phyloP scores from a whole-genome alignment of 805 yeast genomes.

The Yarrowia sp. region DNA sequence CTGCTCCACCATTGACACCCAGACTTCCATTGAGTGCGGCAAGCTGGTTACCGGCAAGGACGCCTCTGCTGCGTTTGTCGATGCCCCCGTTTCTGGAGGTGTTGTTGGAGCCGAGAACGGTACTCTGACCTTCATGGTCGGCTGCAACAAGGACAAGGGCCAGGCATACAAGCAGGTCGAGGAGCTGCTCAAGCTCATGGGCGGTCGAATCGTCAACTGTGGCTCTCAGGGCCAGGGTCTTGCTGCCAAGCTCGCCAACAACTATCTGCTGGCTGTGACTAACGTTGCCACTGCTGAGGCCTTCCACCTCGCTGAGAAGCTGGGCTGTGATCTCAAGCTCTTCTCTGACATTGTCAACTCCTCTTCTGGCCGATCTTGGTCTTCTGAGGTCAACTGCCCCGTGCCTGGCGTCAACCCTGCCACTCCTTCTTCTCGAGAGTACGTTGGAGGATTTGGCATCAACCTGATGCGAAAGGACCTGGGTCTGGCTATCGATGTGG shows the following conservation, averaged over 20 bases:
- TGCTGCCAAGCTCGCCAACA: constrained; percentile 55
- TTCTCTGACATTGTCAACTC: constrained; percentile 52
- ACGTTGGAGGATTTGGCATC: constrained; percentile 48
- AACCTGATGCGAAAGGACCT: constrained; percentile 44
- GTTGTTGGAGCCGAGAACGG: constrained; percentile 54
- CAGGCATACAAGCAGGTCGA: constrained; percentile 27
- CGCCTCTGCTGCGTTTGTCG: constrained; percentile 44
- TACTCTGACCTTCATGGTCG: constrained; percentile 53
- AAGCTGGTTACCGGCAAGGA: constrained; percentile 42
- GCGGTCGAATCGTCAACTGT: constrained; percentile 49
- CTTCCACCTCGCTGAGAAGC: constrained; percentile 51
- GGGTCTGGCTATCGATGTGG: constrained; percentile 39
- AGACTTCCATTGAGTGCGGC: constrained; percentile 47
- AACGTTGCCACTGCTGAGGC: constrained; percentile 57
- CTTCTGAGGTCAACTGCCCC: constrained; percentile 54
- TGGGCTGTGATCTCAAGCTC: constrained; percentile 48
- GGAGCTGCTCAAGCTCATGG: constrained; percentile 45
- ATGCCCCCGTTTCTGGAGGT: constrained; percentile 59
- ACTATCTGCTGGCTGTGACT: constrained; percentile 52
- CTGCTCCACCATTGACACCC: constrained; percentile 53
- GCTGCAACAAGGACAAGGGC: constrained; percentile 39
- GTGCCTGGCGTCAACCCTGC: constrained; percentile 49
- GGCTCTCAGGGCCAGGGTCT: constrained; percentile 54
- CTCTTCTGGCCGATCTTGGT: constrained; percentile 56
- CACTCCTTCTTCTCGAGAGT: constrained; percentile 49